Base-by-base conservation (phyloP, 257 asterid genomes). In the Osmanthus fragrans region DNA sequence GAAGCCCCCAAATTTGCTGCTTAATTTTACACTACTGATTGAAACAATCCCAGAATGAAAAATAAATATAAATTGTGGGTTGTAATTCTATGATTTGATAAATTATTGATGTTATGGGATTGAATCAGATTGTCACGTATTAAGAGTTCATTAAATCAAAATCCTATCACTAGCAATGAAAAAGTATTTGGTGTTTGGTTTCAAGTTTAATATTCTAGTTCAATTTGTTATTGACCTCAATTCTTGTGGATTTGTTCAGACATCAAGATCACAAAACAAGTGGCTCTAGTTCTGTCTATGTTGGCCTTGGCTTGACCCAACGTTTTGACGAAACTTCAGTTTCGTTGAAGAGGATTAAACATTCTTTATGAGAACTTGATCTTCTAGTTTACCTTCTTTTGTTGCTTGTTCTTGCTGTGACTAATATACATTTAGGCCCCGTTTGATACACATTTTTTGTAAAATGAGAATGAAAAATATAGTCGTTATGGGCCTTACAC, bases 1-100 rank as follows among this genome's bases (percentile, higher is more conserved):
- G 97, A 88, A 84, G 90, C 72, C 72, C 98, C 98, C 68, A 94
- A 89, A 89, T 94, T 88, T 85, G 98, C 98, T 82, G 97, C 98
- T 75, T 92, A 77, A 83, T 29, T 23, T 21, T 58, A 7, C 66
- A 21, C 23, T 23, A 58, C 30, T 21, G 7, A 58, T 21, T n/a
- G 66, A 23, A 58, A 6, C 66, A 58, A 58, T 19, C 66, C 3
- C 15, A 21, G 2, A 21, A 21, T n/a, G 65, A 19, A 56, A n/a
- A 56, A 56, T 23, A 56, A 56, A 56, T 56, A 10, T 29, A 56
- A 56, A 56, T n/a, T 56, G 30, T n/a, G 30, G 66, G 66, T 58
- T 19, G 27, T 58, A 19, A 8, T 58, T 58, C 29, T 58, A 23
- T 21, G 30, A 58, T 19, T 54, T 58, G 25, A 15, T 13, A 47